Evolutionary conservation across 2,329 filamentous ascomycete genomes (phyloP).

Genomic region (Coniochaeta hoffmannii): DNA sequence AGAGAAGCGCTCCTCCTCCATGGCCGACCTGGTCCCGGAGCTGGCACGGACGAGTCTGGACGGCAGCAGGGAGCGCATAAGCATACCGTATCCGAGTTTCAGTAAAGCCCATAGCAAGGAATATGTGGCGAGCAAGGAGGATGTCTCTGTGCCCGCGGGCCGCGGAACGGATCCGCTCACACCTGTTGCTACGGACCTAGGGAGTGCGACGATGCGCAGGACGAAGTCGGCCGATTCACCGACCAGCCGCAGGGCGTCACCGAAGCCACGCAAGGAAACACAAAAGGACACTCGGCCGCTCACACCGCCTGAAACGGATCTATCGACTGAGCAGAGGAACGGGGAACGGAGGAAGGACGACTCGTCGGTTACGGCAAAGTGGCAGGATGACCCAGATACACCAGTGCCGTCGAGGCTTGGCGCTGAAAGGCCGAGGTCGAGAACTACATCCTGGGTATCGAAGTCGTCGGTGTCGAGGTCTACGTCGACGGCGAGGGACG

Average conservation of each 20-base stretch:
- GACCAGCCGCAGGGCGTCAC: conserved; percentile 23
- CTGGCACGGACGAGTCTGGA: conserved; percentile 23
- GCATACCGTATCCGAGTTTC: conserved; percentile 70
- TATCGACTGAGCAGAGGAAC: conserved; percentile 35
- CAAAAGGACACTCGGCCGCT: conserved; percentile 45
- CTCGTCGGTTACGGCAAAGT: conserved; percentile 19
- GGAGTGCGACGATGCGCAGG: conserved; percentile 37
- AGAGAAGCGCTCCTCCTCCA: conserved; percentile 21
- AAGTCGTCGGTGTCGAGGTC: conserved; percentile 17
- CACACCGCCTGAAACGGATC: conserved; percentile 56
- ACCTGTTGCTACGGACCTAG: conserved; percentile 65
- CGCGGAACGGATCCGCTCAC: conserved; percentile 49
- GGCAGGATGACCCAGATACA: conserved; percentile 16
- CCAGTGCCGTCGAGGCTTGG: conserved; percentile 6
- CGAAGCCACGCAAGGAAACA: conserved; percentile 32
- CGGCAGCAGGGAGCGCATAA: conserved; percentile 36
- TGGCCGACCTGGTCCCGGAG: conserved; percentile 43
- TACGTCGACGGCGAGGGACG: conserved; percentile 24
- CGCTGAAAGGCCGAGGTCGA: conserved; percentile 26
- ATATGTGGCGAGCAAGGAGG: conserved; percentile 58
- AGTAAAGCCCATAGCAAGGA: conserved; percentile 93
- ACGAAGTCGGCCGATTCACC: conserved; percentile 40
- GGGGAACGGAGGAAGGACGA: conserved; percentile 18
- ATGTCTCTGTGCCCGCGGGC: conserved; percentile 28
- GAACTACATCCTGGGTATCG: conserved; percentile 19